These are phyloP conservation scores for Imleria badia DNA, from an alignment of 768 basidiomycete genomes.

Conservation along the genomic window DNA sequence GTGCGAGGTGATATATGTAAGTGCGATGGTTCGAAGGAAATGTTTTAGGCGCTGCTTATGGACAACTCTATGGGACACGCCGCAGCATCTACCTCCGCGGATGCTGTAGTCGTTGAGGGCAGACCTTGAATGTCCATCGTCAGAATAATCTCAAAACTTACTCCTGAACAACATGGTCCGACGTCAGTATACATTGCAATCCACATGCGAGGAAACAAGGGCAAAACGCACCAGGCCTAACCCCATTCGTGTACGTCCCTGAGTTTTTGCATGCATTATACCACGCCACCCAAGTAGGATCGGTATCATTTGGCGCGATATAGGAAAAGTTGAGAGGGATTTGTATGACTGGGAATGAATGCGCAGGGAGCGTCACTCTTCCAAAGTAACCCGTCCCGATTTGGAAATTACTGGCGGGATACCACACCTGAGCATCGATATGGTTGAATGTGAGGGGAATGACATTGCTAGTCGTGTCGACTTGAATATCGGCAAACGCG, in stretches of 20 bases:
- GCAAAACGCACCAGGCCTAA: slow-evolving; percentile 55
- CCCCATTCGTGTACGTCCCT: slow-evolving; percentile 45
- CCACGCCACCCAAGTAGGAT: slow-evolving; percentile 81
- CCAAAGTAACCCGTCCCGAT: slow-evolving; percentile 70
- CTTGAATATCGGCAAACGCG: slow-evolving; percentile 68
- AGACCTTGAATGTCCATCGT: slow-evolving; percentile 73
- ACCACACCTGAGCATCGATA: slow-evolving; percentile 67
- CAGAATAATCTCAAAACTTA: slow-evolving; percentile 65
- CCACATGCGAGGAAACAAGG: not conserved
- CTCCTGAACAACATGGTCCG: slow-evolving; percentile 25
- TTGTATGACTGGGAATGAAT: slow-evolving; percentile 58
- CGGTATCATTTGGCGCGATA: slow-evolving; percentile 71
- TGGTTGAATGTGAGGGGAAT: slow-evolving; percentile 73
- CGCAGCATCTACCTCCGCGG: slow-evolving; percentile 58
- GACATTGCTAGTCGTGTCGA: slow-evolving; percentile 73
- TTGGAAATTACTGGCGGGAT: slow-evolving; percentile 59
- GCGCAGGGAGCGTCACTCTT: slow-evolving; percentile 61
- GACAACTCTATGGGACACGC: slow-evolving; percentile 71
- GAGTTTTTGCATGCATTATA: slow-evolving; percentile 75
- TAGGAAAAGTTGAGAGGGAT: slow-evolving; percentile 87
- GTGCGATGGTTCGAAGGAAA: not conserved
- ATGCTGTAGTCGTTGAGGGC: slow-evolving; percentile 47
- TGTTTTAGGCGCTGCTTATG: slow-evolving; percentile 44
- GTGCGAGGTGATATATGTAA: not conserved
- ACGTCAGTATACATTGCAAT: not conserved